Evolutionary conservation across 345 rosid species (phyloP), one percentile per base, ranked within the genome.

Genomic region (Eucalyptus pauciflora): DNA sequence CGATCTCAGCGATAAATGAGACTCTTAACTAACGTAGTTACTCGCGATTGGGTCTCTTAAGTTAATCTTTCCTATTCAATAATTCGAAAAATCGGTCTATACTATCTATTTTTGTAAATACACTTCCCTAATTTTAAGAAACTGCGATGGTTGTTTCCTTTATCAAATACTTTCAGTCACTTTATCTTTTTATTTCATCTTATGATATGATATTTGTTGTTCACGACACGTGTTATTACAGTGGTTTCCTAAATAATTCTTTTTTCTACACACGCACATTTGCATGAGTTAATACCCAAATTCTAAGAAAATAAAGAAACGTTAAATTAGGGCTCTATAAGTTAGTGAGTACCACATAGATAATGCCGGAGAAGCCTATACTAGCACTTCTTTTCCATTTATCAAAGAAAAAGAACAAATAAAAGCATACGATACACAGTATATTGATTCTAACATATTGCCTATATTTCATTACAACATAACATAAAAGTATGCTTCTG

Each of bases 361-460:
- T 52, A 25, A 58, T 25, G 67, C 0, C 0, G 14, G n/a, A 25
- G 29, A 60, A 60, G n/a, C n/a, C n/a, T 60, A 25, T 3, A 25
- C 67, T 5, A 60, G 64, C 64, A 58, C 29, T 58, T 58, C 1
- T 58, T 58, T 58, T 58, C 7, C 64, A 58, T 58, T 58, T 58
- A 5, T 58, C n/a, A 5, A 25, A 10, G 14, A 58, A 58, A 58
- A 60, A 60, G n/a, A 60, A 60, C n/a, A 60, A 60, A 60, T 60
- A 12, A 60, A 60, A 5, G 4, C 4, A 25, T 12, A 25, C 7
- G 0, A 10, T 25, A 5, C 29, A 58, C 7, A 0, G 11, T 60
- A 25, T 60, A 11, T 12, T 27, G 7, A 5, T 60, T 11, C 14
- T 60, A 25, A 60, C 4, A 11, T 0, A 60, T 60, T 60, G 3